These are phyloP conservation scores for Hypoxylon fragiforme DNA, from an alignment of 495 filamentous ascomycete species.

Conservation along the genomic window DNA sequence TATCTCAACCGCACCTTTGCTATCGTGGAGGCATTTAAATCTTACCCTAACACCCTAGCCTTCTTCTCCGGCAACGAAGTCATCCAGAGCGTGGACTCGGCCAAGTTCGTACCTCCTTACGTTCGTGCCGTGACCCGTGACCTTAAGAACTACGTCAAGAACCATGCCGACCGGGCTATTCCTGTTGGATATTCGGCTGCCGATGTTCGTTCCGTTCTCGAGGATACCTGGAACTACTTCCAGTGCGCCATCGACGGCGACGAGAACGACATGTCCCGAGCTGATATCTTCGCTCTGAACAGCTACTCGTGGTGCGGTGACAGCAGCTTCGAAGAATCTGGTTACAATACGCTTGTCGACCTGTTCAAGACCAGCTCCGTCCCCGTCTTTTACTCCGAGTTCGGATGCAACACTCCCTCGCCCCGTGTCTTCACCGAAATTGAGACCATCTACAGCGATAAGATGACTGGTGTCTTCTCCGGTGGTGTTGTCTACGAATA, in stretches of 20 bases:
- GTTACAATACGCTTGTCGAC: conserved; percentile 71
- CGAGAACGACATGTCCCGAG: conserved; percentile 62
- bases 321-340: conserved; percentile 67
- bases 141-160: conserved; percentile 83
- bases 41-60: conserved; percentile 85
- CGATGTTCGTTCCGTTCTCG: conserved; percentile 77
- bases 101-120: conserved; percentile 64
- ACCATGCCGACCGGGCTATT: conserved; percentile 67
- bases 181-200: conserved; percentile 95
- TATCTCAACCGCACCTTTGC: conserved; percentile 87
- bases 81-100: conserved; percentile 80
- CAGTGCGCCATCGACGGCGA: conserved; percentile 74
- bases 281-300: conserved; percentile 93
- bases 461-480: conserved; percentile 79
- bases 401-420: conserved; percentile 81
- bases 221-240: conserved; percentile 82
- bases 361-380: conserved; percentile 73
- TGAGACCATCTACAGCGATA: conserved; percentile 70
- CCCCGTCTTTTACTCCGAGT: conserved; percentile 96
- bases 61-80: conserved; percentile 97
- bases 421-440: conserved; percentile 88
- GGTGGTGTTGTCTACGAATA: conserved; percentile 92
- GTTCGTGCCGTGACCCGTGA: conserved; percentile 77
- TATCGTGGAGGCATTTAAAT: conserved; percentile 92
- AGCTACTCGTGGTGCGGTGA: conserved; percentile 93